Evolutionary conservation across 164 flowering plant genomes (phyloP).

Genomic region (Vitis vinifera): ASM3070453v1 NC_081819.1:17969501-17970000

Average conservation of each 20-base stretch:
- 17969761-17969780: constrained; percentile 37
- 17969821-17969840: constrained; percentile 31
- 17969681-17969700: constrained; percentile 30
- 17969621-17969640: constrained; percentile 37
- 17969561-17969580: constrained; percentile 11
- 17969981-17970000: constrained; percentile 30
- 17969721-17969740: constrained; percentile 60
- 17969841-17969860: constrained; percentile 24
- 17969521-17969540: constrained; percentile 11
- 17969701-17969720: constrained; percentile 31
- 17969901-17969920: constrained; percentile 28
- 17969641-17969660: constrained; percentile 38
- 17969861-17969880: constrained; percentile 27
- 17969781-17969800: constrained; percentile 35
- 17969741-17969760: constrained; percentile 32
- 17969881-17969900: constrained; percentile 28
- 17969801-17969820: constrained; percentile 30
- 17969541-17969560: constrained; percentile 12
- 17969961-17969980: constrained; percentile 39
- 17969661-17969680: constrained; percentile 29
- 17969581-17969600: constrained; percentile 9
- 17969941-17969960: constrained; percentile 60
- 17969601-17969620: constrained; percentile 41
- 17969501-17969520: constrained; percentile 33
- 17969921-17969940: constrained; percentile 56